phyloP scores from a whole-genome alignment of 257 asterid genomes.

The Paulownia fortunei region DNA sequence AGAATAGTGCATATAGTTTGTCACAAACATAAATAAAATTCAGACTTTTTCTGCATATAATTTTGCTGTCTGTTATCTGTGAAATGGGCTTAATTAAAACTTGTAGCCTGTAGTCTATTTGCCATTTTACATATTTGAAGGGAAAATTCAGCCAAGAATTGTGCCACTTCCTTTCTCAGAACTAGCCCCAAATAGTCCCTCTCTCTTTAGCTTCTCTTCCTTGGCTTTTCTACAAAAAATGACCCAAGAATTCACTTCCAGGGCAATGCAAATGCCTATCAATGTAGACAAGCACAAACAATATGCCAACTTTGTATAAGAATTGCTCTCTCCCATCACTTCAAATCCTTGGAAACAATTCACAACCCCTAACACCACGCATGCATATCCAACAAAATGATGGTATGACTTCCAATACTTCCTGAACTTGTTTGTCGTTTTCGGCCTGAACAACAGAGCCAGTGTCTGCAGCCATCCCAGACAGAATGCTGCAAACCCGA shows the following conservation, averaged over 20 bases:
- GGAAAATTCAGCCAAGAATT: conserved; percentile 38
- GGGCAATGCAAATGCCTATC: conserved; percentile 69
- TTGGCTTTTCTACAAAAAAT: conserved; percentile 81
- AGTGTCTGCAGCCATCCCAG: conserved; percentile 86
- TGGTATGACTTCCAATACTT: conserved; percentile 96
- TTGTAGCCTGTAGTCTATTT: background rate
- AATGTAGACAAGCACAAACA: conserved; percentile 74
- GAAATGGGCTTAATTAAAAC: background rate
- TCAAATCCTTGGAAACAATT: conserved; percentile 90
- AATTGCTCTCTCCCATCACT: conserved; percentile 64
- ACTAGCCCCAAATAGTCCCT: conserved; percentile 64
- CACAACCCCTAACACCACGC: conserved; percentile 79
- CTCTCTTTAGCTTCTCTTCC: conserved; percentile 85
- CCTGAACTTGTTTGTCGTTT: conserved; percentile 73
- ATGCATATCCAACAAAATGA: conserved; percentile 89
- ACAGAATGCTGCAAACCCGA: conserved; percentile 73
- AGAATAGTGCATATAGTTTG: background rate
- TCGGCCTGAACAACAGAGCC: conserved; percentile 85
- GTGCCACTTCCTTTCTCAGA: conserved; percentile 65
- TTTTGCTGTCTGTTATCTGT: background rate
- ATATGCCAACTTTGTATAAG: conserved; percentile 61
- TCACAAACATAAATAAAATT: background rate
- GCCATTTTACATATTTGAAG: background rate
- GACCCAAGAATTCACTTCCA: conserved; percentile 97
- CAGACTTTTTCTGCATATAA: background rate